Evolutionary conservation across 257 asterid genomes (phyloP).

Genomic region (Fraxinus quadrangulata): DNA sequence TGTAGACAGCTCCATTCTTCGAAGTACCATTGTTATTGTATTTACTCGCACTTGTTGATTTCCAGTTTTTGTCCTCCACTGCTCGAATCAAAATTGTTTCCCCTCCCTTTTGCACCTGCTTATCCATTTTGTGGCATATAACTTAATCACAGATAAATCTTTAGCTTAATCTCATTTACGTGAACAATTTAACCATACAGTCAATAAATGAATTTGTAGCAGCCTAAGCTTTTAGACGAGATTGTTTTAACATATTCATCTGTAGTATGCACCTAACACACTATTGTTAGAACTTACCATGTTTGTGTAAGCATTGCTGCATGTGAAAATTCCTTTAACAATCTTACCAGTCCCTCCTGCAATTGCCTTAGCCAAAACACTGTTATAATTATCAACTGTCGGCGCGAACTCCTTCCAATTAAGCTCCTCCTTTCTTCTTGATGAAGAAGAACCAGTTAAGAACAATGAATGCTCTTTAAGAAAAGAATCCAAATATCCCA

Average conservation of each 20-base stretch:
- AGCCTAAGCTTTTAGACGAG: neutral
- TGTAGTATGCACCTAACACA: neutral
- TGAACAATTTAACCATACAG: neutral
- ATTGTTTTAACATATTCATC: neutral
- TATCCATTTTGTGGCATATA: neutral
- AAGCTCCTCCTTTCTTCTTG: slow-evolving; percentile 30
- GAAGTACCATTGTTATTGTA: slow-evolving; percentile 25
- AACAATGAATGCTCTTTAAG: slow-evolving; percentile 57
- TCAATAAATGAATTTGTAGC: too few relatives aligned
- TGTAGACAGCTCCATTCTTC: slow-evolving; percentile 48
- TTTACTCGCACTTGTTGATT: slow-evolving; percentile 22
- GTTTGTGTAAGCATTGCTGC: slow-evolving; percentile 72
- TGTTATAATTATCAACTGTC: slow-evolving; percentile 62
- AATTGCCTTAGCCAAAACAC: slow-evolving; percentile 71
- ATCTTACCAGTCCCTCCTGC: slow-evolving; percentile 83
- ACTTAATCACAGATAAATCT: too few relatives aligned
- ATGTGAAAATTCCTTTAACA: slow-evolving; percentile 71
- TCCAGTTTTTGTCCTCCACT: slow-evolving; percentile 32
- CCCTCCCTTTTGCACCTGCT: slow-evolving; percentile 82
- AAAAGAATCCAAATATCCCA: slow-evolving; percentile 58
- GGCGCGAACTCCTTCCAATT: slow-evolving; percentile 86
- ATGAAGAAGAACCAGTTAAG: slow-evolving; percentile 26
- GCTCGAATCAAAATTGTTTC: slow-evolving; percentile 54
- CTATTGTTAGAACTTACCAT: slow-evolving; percentile 42
- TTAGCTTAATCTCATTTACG: neutral